phyloP scores from a whole-genome alignment of 441 rosid species.

The Pelargonium australe region DNA sequence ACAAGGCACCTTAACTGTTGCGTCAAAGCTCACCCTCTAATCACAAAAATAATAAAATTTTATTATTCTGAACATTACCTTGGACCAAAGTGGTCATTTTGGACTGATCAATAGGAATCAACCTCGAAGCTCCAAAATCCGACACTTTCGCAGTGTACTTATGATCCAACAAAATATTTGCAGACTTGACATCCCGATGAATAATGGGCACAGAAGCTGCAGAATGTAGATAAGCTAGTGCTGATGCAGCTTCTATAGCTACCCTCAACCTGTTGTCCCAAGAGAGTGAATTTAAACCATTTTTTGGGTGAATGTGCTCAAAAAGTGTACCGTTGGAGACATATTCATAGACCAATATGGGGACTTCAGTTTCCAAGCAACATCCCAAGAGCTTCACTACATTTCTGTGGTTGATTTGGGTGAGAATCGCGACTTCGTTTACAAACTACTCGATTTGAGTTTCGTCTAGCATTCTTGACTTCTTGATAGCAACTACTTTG shows the following conservation, averaged over 20 bases:
- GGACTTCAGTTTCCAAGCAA: no score
- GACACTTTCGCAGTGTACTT: conserved; percentile 15
- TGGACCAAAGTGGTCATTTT: conserved; percentile 11
- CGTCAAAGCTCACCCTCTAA: no score
- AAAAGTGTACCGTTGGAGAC: no score
- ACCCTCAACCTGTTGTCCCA: conserved; percentile 8
- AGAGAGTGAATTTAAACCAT: not conserved
- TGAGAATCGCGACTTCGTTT: conserved; percentile 12
- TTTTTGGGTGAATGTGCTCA: not conserved
- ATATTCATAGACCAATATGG: no score
- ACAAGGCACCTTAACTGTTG: no score
- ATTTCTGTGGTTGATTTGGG: conserved; percentile 5
- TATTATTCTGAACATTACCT: not conserved
- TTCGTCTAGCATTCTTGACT: not conserved
- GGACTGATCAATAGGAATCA: conserved; percentile 1
- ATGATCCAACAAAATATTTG: conserved; percentile 14
- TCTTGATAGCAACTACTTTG: conserved; percentile 8
- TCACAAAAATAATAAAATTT: no score
- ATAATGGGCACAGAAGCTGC: conserved; percentile 8
- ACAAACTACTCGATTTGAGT: conserved; percentile 8
- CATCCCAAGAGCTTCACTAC: no score
- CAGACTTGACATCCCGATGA: conserved; percentile 11
- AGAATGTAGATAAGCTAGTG: conserved; percentile 11
- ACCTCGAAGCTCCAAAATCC: conserved; percentile 15
- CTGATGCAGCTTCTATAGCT: conserved; percentile 1